These are phyloP conservation scores for Neolentinus lepideus DNA, from an alignment of 1,284 basidiomycete species.

Conservation along the genomic window DNA sequence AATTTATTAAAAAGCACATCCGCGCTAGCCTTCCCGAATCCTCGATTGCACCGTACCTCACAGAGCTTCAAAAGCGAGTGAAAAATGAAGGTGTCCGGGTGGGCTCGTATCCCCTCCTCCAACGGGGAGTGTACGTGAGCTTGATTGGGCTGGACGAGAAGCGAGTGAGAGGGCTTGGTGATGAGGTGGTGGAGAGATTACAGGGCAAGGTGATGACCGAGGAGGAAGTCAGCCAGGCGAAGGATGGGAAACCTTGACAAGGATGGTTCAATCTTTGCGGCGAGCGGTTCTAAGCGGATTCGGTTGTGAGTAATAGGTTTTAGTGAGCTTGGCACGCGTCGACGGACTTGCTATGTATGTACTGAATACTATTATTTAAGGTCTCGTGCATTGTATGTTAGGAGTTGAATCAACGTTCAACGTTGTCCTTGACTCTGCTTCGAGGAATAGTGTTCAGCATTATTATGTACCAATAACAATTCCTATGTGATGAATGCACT, in stretches of 20 bases:
- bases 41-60: slow-evolving; percentile 85
- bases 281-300: too few species aligned
- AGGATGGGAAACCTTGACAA: slow-evolving; percentile 1
- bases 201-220: slow-evolving; percentile 54
- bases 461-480: too few species aligned
- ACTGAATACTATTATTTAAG: too few species aligned
- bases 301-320: too few species aligned
- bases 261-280: neutral
- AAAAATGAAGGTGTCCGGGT: slow-evolving; percentile 75
- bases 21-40: slow-evolving; percentile 70
- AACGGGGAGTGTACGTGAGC: slow-evolving; percentile 65
- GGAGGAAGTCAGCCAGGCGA: slow-evolving; percentile 40
- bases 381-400: too few species aligned
- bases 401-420: too few species aligned
- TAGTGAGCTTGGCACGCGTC: too few species aligned
- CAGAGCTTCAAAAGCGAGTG: slow-evolving; percentile 68
- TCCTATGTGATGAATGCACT: too few species aligned
- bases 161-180: slow-evolving; percentile 45
- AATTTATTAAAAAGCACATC: neutral
- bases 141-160: slow-evolving; percentile 71
- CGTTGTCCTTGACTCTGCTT: too few species aligned
- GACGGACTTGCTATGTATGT: too few species aligned
- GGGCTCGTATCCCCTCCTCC: slow-evolving; percentile 72
- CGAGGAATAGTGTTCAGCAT: too few species aligned
- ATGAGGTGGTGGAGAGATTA: slow-evolving; percentile 58